Evolutionary conservation across 2,329 filamentous ascomycete species (phyloP).

Genomic region (Coniochaeta ligniaria): DNA sequence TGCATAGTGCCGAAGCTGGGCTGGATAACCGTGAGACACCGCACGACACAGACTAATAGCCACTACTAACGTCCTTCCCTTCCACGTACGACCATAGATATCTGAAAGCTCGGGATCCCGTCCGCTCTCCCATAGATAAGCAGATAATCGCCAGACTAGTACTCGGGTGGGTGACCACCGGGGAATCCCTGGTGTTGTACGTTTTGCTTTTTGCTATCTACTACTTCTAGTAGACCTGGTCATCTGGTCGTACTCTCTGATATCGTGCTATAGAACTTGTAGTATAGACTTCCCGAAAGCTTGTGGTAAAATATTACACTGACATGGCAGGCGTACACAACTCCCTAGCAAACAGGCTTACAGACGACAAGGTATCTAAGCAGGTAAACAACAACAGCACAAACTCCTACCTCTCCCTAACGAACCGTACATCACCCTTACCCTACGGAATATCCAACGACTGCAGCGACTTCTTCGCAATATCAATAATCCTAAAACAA

Average conservation of each 20-base stretch:
- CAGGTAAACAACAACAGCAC: background rate
- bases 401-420: background rate
- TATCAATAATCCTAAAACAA: constrained; percentile 45
- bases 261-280: no score
- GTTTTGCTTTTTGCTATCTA: constrained; percentile 2
- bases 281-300: no score
- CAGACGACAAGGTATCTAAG: no score
- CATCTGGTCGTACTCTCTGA: no score
- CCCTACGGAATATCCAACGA: constrained; percentile 46
- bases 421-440: no score
- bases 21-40: no score
- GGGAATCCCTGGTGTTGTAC: constrained; percentile 8
- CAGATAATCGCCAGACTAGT: constrained; percentile 6
- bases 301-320: no score
- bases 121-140: constrained; percentile 4
- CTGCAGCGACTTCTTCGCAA: constrained; percentile 47
- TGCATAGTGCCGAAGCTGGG: no score
- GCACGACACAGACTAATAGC: no score
- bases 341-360: no score
- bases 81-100: constrained; percentile 5
- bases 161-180: constrained; percentile 8
- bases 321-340: no score
- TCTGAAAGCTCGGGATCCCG: constrained; percentile 6
- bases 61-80: background rate
- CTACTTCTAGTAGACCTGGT: no score